Evolutionary conservation across 768 basidiomycete species (phyloP), one percentile per base, ranked within the genome.

Genomic region (Leccinum pellstonianum): DNA sequence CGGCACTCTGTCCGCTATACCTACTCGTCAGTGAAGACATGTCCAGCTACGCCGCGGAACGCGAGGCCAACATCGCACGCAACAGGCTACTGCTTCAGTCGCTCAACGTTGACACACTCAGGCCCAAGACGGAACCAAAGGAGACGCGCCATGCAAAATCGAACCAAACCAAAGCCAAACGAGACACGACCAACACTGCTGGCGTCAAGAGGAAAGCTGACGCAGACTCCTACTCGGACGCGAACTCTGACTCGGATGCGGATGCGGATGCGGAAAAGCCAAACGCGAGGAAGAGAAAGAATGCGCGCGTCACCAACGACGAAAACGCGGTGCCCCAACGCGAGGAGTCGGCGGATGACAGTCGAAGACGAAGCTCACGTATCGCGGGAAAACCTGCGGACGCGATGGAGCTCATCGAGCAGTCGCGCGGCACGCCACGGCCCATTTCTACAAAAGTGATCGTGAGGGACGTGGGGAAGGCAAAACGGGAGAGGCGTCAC

Each of bases 331-430:
- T 29, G n/a, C 62, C 66, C 1, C 46, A 8, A 2, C 29, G 3
- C 0, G 55, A 14, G 7, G 54, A 3, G 1, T 25, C 38, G 5
- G 10, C 49, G 1, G 11, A 41, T 2, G 62, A 60, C 43, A 77
- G 77, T 10, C 65, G 79, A 56, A 83, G 91, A n/a, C 78, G 92
- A 54, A 93, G 91, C 68, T 75, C 81, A 48, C 81, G 91, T 53
- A 86, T 86, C 62, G 76, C 79, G 4, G 86, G 84, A 1, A 88
- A 85, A 64, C 72, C 67, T 14, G 70, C 3, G 78, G 88, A 71
- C 87, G 88, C 69, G 79, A 68, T 35, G 3, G 8, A 2, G 4
- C 74, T 71, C 23, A 83, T 60, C 37, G 57, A 86, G 61, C 76
- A 74, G 27, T 68, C 65, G 29, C 70, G 63, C 49, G 71, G 68